Percentiles rank a stretch among this genome's conserved stretches.
phyloP scores from a whole-genome alignment of 176 grass and related monocot genomes.

The Avena sativa region DNA sequence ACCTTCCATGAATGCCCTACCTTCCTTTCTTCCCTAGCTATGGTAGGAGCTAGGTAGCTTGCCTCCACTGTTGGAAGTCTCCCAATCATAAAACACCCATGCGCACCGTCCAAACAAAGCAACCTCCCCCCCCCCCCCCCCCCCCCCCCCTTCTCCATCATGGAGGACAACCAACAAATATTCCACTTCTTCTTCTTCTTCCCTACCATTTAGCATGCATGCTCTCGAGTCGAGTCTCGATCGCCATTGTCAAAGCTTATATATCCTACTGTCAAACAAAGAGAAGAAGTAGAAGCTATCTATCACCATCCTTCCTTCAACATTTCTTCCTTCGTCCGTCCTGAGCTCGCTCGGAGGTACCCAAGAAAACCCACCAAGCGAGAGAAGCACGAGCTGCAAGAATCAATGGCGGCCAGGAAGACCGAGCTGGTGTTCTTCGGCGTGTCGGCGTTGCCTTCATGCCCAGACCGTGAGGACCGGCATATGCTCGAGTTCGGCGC shows the following conservation, averaged over 20 bases:
- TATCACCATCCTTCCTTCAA: background rate
- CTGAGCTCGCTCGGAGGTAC: background rate
- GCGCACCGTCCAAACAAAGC: background rate
- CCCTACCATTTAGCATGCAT: background rate
- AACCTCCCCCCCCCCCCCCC: background rate
- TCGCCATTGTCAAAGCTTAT: background rate
- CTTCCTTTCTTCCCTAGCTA: background rate
- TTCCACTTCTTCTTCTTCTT: background rate
- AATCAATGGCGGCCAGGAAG: background rate
- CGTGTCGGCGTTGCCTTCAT: conserved; percentile 47
- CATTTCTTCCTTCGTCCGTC: too few relatives aligned
- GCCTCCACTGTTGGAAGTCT: conserved; percentile 40
- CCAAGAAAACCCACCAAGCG: background rate
- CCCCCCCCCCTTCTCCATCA: background rate
- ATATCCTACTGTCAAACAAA: background rate
- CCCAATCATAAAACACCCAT: background rate
- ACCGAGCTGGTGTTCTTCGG: conserved; percentile 88
- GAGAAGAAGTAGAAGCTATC: background rate
- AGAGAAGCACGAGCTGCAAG: background rate
- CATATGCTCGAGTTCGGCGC: conserved; percentile 86
- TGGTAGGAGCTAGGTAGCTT: background rate
- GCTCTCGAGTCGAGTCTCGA: background rate
- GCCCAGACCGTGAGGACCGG: conserved; percentile 18
- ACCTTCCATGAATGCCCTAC: background rate
- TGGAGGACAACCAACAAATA: background rate